Evolutionary conservation across 2,329 filamentous ascomycete genomes (phyloP).

Genomic region (Ceratocystis huliohia): DNA sequence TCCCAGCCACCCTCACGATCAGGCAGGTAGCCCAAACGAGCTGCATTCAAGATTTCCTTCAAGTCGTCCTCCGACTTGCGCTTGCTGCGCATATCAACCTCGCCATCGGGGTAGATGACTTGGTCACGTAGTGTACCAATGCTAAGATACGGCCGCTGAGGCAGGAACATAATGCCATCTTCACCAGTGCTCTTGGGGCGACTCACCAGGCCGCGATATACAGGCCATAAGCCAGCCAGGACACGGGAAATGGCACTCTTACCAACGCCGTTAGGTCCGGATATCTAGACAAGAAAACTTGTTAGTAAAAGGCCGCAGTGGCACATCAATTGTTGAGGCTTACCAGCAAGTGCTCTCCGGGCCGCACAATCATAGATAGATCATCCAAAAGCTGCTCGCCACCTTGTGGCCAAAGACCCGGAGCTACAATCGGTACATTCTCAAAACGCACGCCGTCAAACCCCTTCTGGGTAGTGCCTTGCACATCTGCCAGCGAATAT

Average conservation of each 20-base stretch:
- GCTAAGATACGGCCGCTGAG: constrained; percentile 82
- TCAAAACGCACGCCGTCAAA: constrained; percentile 92
- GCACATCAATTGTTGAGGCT: constrained; percentile 23
- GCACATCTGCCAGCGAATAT: constrained; percentile 79
- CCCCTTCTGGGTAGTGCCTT: constrained; percentile 86
- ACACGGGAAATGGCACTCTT: constrained; percentile 82
- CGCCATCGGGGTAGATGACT: constrained; percentile 93
- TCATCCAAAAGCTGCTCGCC: constrained; percentile 86
- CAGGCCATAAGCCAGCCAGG: constrained; percentile 86
- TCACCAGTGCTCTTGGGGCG: constrained; percentile 66
- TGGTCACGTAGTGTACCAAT: constrained; percentile 90
- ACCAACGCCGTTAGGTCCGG: constrained; percentile 85
- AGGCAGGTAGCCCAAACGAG: constrained; percentile 75
- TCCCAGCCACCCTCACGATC: constrained; percentile 94
- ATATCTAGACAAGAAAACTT: constrained; percentile 44
- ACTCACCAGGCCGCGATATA: constrained; percentile 84
- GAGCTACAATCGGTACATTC: constrained; percentile 84
- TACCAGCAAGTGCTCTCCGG: constrained; percentile 76
- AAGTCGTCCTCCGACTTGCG: constrained; percentile 65
- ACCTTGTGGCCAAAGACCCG: constrained; percentile 72
- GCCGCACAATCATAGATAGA: constrained; percentile 76
- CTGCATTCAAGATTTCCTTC: constrained; percentile 64
- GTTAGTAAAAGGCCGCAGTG: neutral
- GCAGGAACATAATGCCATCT: constrained; percentile 97
- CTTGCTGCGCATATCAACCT: constrained; percentile 80